These are phyloP conservation scores for Ophiostoma quercus DNA, from an alignment of 2,329 filamentous ascomycete genomes.

Conservation along the genomic window DNA sequence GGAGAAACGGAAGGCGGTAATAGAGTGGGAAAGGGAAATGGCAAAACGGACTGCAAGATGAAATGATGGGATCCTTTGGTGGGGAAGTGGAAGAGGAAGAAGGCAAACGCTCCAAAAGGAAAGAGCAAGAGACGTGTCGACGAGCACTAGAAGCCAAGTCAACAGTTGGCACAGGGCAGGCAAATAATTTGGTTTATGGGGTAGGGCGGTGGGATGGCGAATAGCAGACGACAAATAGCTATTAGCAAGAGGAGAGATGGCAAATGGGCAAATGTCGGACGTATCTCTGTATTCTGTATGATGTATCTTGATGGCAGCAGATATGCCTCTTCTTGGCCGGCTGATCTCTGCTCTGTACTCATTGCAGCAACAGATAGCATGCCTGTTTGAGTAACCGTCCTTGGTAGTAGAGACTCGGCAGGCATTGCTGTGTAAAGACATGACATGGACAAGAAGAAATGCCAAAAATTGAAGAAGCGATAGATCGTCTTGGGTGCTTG, in stretches of 20 bases:
- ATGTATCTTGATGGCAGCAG: background rate
- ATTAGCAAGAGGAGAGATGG: background rate
- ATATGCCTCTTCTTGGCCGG: slow-evolving; percentile 7
- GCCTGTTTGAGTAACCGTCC: no score
- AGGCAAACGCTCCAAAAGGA: background rate
- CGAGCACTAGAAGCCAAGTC: slow-evolving; percentile 9
- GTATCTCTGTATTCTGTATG: no score
- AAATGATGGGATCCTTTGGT: background rate
- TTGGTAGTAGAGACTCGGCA: no score
- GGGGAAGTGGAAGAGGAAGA: background rate
- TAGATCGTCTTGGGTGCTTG: background rate
- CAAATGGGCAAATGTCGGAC: background rate
- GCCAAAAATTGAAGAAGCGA: no score
- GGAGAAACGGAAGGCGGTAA: background rate
- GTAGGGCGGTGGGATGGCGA: background rate
- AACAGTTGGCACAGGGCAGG: slow-evolving; percentile 8
- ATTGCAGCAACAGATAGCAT: no score
- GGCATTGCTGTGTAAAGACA: no score
- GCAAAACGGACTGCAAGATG: background rate
- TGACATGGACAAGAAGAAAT: no score
- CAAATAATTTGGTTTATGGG: background rate
- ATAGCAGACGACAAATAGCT: background rate
- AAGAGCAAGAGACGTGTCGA: background rate
- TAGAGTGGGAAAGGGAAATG: background rate
- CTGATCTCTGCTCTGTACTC: background rate